Base-by-base conservation (phyloP, 768 basidiomycete species). In the Pleurotus tuber-regium region DNA sequence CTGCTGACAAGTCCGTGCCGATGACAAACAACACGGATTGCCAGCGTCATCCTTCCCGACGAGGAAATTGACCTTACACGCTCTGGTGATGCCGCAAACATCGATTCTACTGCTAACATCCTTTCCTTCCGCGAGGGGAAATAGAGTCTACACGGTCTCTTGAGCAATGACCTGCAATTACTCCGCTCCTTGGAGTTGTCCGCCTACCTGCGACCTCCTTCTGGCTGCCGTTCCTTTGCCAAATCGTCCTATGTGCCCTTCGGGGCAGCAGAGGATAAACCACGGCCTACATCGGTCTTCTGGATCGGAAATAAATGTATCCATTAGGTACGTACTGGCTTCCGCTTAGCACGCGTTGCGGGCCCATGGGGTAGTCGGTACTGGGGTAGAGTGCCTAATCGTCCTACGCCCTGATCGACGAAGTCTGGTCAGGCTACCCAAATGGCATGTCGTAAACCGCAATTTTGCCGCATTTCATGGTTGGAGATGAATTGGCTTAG, bases 211-310 rank as follows among this genome's bases (percentile, higher is more conserved):
- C 35, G 31, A 31, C 31, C 47, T 50, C 35, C 18, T 12, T 50
- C 36, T 28, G 26, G 12, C 19, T 8, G 11, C 26, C 26, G 21
- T 30, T 12, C 44, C 31, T 9, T 35, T 31, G 10, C 10, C 26
- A 7, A 1, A 42, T 46, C n/a, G 21, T 33, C 25, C n/a, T 42
- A 29, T 35, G 18, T n/a, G 51, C 14, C 14, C 18, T 43, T 42
- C 42, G 42, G 51, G 35, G 42, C 42, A 52, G 39, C 28, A 50
- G 42, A 52, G 51, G 51, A 52, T 43, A 52, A 52, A 52, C 51
- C 28, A 25, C 51, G 51, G 51, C 25, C 33, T 24, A 47, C 25
- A 16, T 11, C 29, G 25, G 14, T 18, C 30, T 46, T 46, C 41
- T 31, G 25, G 16, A 23, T 30, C n/a, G 33, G 26, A 21, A 19